A percentile compares a stretch with the other conserved stretches of the same genome.
Conservation (phyloP, 768 basidiomycete species). For the Naganishia antarctica region DNA sequence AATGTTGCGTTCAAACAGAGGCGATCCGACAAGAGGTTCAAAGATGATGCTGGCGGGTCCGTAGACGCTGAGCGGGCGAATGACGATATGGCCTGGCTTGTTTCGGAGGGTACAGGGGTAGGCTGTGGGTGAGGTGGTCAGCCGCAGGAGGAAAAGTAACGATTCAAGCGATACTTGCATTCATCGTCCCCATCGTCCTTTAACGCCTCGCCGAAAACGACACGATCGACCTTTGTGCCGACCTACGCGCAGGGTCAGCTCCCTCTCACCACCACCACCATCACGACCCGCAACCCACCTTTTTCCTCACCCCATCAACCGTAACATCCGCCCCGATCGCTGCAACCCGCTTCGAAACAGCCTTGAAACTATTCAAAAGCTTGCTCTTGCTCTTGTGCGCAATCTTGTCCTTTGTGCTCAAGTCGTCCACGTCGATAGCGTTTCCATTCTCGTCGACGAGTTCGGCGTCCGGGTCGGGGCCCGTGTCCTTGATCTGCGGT, state of each 20-base stretch:
- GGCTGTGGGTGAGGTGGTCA: slow-evolving; percentile 33
- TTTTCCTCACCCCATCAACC: slow-evolving; percentile 47
- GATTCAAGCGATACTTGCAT: slow-evolving; percentile 43
- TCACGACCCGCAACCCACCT: slow-evolving; percentile 37
- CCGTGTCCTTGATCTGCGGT: slow-evolving; percentile 38
- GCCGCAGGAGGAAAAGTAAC: background rate
- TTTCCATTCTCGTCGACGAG: slow-evolving; percentile 47
- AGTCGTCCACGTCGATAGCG: slow-evolving; percentile 37
- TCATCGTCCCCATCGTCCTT: slow-evolving; percentile 46
- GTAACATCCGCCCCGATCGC: slow-evolving; percentile 49
- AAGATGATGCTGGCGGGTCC: slow-evolving; percentile 37
- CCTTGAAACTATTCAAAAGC: slow-evolving; percentile 44
- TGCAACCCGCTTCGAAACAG: slow-evolving; percentile 49
- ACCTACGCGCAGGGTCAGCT: background rate
- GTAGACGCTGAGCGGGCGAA: slow-evolving; percentile 37
- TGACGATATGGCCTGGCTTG: slow-evolving; percentile 47
- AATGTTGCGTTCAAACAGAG: slow-evolving; percentile 41
- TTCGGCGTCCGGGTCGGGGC: slow-evolving; percentile 36
- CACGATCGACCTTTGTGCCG: slow-evolving; percentile 42
- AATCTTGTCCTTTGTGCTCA: slow-evolving; percentile 34
- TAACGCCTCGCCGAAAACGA: slow-evolving; percentile 43
- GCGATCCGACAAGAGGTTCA: slow-evolving; percentile 17
- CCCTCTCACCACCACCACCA: background rate
- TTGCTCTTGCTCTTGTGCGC: slow-evolving; percentile 44
- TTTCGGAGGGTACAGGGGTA: slow-evolving; percentile 49